These are phyloP conservation scores for Annulohypoxylon stygium DNA, from an alignment of 495 filamentous ascomycete species.

Conservation along the genomic window DNA sequence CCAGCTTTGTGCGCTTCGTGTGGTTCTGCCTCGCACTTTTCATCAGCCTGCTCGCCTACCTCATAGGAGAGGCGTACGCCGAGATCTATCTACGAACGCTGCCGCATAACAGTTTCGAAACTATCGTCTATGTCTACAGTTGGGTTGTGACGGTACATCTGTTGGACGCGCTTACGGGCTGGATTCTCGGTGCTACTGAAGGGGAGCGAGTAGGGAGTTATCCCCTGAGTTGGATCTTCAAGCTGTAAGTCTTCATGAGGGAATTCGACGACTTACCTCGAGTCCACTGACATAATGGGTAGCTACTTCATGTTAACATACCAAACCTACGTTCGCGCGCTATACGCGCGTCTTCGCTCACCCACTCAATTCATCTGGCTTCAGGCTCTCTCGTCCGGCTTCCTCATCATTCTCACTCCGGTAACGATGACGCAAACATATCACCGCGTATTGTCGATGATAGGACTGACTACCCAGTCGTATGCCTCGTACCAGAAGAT, in stretches of 20 bases:
- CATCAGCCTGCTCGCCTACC: slow-evolving; percentile 70
- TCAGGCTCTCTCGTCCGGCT: slow-evolving; percentile 68
- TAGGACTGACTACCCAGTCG: slow-evolving; percentile 65
- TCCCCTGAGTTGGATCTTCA: slow-evolving; percentile 73
- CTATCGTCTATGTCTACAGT: slow-evolving; percentile 73
- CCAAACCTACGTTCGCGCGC: slow-evolving; percentile 75
- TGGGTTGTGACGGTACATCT: slow-evolving; percentile 74
- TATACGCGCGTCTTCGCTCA: slow-evolving; percentile 73
- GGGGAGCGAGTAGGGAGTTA: slow-evolving; percentile 72
- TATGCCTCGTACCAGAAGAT: slow-evolving; percentile 71
- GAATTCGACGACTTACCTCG: slow-evolving; percentile 8
- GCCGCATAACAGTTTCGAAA: slow-evolving; percentile 72
- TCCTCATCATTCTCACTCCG: slow-evolving; percentile 70
- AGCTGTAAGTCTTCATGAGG: slow-evolving; percentile 60
- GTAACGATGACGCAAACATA: slow-evolving; percentile 69
- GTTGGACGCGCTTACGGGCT: slow-evolving; percentile 70
- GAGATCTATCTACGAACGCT: slow-evolving; percentile 74
- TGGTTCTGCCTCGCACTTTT: slow-evolving; percentile 74
- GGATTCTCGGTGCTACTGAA: slow-evolving; percentile 70
- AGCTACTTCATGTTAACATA: slow-evolving; percentile 75
- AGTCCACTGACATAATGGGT: slow-evolving; percentile 37
- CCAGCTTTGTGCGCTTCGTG: slow-evolving; percentile 73
- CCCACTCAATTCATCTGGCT: slow-evolving; percentile 71
- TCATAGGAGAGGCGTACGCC: slow-evolving; percentile 74
- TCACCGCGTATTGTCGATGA: slow-evolving; percentile 63